Evolutionary conservation across 148 eudicot species (phyloP), one percentile per base, ranked within the genome.

Genomic region (Nyssa sinensis): DNA sequence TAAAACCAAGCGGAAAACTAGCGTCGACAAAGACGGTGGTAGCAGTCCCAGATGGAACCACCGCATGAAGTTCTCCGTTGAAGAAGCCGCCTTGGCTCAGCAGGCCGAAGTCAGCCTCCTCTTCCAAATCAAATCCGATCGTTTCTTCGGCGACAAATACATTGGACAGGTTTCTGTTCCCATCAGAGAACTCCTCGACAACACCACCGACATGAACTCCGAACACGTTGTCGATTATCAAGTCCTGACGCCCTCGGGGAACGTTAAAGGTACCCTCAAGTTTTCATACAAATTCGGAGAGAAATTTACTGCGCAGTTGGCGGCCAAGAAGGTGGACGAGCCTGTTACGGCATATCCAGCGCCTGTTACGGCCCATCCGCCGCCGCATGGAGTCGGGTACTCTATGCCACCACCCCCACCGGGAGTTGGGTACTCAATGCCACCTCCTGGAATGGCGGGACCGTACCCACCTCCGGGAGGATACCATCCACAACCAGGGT

Each of bases 151-250:
- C 0, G 96, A 90, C 76, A 82, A 80, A 53, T 88, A 81, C 37
- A 67, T 89, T 5, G 98, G 98, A 31, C 79, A 90, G 64, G 93
- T 89, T 11, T 70, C 78, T 67, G 84, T 93, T 34, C 86, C 88
- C 7, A 51, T 93, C 5, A 77, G 76, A 34, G 90, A 90, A 17
- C 86, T 90, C 5, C 73, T 74, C 53, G 78, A 49, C 23, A 30
- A 79, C 23, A 77, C 32, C 2, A 62, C 29, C 1, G 65, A 66
- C 1, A 35, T 39, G 19, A 74, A 65, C 5, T 47, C 65, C 1
- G 72, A 67, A 30, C 64, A 30, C 9, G 35, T 31, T 1, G 81
- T 84, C 2, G 83, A 74, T 0, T 82, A 81, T 41, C 80, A 77
- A 64, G 80, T 92, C 0, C 82, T 72, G 59, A 83, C 86, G 1